Conservation (phyloP, 2,329 filamentous ascomycete species). For the Aspergillus awamori region DNA sequence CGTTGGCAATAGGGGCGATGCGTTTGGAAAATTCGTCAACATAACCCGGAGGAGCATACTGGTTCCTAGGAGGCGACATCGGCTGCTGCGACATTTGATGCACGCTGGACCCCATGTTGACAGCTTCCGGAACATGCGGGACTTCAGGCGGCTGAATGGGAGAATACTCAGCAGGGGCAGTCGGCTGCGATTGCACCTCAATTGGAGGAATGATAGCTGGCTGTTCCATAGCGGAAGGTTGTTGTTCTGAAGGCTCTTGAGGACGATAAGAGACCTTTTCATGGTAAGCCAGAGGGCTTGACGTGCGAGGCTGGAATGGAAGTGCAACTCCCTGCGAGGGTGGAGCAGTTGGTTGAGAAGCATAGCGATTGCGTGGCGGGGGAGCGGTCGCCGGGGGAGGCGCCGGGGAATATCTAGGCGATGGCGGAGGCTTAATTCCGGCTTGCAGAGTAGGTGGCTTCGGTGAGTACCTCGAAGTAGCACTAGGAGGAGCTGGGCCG, state of each 20-base stretch:
- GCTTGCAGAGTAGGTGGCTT: constrained; percentile 38
- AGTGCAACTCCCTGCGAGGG: constrained; percentile 40
- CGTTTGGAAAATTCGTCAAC: constrained; percentile 37
- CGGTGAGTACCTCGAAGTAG: constrained; percentile 47
- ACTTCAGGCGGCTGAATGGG: constrained; percentile 4
- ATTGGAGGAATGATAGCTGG: constrained; percentile 28
- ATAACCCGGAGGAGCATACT: constrained; percentile 38
- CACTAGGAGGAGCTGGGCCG: constrained; percentile 32
- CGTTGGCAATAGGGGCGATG: constrained; percentile 25
- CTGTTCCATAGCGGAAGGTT: constrained; percentile 30
- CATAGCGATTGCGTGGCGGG: constrained; percentile 41
- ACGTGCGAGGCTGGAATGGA: constrained; percentile 64
- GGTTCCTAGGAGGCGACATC: constrained; percentile 31
- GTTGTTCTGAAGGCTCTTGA: constrained; percentile 23
- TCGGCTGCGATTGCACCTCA: constrained; percentile 22
- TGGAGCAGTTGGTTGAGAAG: constrained; percentile 39
- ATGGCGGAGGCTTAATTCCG: constrained; percentile 40
- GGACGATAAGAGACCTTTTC: constrained; percentile 41
- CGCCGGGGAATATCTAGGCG: constrained; percentile 50
- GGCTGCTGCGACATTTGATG: constrained; percentile 22
- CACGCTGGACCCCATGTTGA: constrained; percentile 8
- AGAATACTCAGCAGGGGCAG: constrained; percentile 11
- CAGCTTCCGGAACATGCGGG: constrained; percentile 11
- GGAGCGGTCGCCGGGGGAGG: constrained; percentile 40
- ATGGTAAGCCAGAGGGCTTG: constrained; percentile 64